Conservation (phyloP, 2,329 filamentous ascomycete species). For the Colletotrichum chrysophilum region DNA sequence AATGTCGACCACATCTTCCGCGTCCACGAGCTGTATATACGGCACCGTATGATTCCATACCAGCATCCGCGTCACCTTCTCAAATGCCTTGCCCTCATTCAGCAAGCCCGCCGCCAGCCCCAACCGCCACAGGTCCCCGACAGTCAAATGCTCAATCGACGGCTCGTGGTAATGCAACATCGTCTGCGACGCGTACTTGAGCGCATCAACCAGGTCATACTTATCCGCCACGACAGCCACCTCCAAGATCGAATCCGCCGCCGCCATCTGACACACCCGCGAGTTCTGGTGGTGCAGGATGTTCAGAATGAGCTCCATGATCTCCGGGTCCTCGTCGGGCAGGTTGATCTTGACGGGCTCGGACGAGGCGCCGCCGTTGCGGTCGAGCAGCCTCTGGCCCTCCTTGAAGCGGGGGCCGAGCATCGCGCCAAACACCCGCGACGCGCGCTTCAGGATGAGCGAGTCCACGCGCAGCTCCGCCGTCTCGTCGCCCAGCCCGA, state of each 20-base stretch:
- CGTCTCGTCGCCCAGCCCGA: constrained; percentile 21
- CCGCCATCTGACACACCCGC: constrained; percentile 29
- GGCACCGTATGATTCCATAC: constrained; percentile 20
- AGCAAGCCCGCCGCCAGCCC: constrained; percentile 16
- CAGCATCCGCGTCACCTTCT: constrained; percentile 15
- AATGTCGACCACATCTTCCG: constrained; percentile 14
- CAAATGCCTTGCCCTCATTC: constrained; percentile 13
- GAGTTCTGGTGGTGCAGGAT: constrained; percentile 33
- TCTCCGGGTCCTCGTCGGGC: constrained; percentile 33
- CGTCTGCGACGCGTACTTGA: constrained; percentile 16
- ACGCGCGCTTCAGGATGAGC: constrained; percentile 28
- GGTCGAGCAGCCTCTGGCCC: constrained; percentile 22
- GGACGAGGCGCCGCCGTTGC: background rate
- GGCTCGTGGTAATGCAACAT: constrained; percentile 19
- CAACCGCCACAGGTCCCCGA: constrained; percentile 18
- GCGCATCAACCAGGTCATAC: constrained; percentile 26
- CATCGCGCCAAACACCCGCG: constrained; percentile 31
- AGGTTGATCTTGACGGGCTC: constrained; percentile 29
- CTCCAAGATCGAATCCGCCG: constrained; percentile 30
- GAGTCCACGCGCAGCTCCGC: constrained; percentile 23
- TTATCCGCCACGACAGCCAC: constrained; percentile 32
- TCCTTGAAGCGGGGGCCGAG: constrained; percentile 26
- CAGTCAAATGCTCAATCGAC: constrained; percentile 14
- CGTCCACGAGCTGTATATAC: constrained; percentile 17
- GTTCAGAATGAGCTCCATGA: constrained; percentile 34